Conservation (phyloP, 371 early-diverging fungal genomes). For the Edhazardia aedis region DNA sequence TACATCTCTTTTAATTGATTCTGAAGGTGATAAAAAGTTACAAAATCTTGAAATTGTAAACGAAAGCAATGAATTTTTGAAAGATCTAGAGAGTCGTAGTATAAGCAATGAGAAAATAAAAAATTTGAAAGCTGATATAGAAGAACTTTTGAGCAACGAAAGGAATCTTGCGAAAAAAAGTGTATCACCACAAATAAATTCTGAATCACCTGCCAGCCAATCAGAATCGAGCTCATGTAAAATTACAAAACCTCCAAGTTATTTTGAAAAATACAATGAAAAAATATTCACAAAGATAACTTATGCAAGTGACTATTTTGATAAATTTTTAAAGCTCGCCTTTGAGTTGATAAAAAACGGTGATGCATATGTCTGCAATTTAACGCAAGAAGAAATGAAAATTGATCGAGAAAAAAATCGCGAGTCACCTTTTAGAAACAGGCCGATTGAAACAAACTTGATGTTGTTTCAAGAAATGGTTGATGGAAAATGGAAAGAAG, state of each 20-base stretch:
- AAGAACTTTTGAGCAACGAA: too few relatives aligned
- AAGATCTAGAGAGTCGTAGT: background rate
- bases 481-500: conserved; percentile 72
- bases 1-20: conserved; percentile 11
- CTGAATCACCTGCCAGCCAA: background rate
- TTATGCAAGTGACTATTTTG: too few relatives aligned
- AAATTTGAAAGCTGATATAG: too few relatives aligned
- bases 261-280: too few relatives aligned
- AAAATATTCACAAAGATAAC: background rate
- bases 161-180: background rate
- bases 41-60: background rate
- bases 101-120: background rate
- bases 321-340: conserved; percentile 67
- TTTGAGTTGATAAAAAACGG: conserved; percentile 65
- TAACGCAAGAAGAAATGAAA: conserved; percentile 72
- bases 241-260: too few relatives aligned
- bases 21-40: background rate
- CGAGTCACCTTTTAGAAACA: conserved; percentile 55
- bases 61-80: background rate
- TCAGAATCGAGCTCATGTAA: background rate
- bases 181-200: background rate
- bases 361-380: conserved; percentile 86
- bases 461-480: conserved; percentile 85
- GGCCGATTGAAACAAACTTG: conserved; percentile 70
- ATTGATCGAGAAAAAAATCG: conserved; percentile 56